Percentiles rank a stretch among this genome's conserved stretches.
Conservation (phyloP, 768 basidiomycete species). For the Trametes cingulata region DNA sequence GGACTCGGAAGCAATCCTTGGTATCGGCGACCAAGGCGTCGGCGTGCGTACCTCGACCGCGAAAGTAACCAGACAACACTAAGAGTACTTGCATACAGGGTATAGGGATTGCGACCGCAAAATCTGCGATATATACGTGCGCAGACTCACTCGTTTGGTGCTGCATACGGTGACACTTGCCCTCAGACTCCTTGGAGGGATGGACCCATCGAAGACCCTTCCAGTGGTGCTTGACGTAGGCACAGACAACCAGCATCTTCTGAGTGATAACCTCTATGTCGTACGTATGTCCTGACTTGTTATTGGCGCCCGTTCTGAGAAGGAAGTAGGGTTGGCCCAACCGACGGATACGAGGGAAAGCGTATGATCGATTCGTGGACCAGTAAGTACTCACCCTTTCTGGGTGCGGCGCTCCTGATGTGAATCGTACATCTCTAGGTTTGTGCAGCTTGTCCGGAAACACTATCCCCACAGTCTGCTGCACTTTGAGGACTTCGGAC, state of each 20-base stretch:
- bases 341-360: conserved; percentile 65
- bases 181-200: conserved; percentile 59
- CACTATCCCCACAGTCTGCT: conserved; percentile 64
- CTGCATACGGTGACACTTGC: not conserved
- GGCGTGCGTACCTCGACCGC: conserved; percentile 42
- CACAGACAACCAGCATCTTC: conserved; percentile 64
- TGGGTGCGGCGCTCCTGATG: not conserved
- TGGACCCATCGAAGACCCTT: conserved; percentile 60
- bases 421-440: conserved; percentile 52
- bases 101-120: conserved; percentile 69
- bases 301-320: not conserved
- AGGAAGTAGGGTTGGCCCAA: conserved; percentile 67
- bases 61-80: not conserved
- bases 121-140: conserved; percentile 76
- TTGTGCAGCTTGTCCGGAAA: conserved; percentile 76
- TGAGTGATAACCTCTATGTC: conserved; percentile 66
- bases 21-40: conserved; percentile 76
- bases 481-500: conserved; percentile 88
- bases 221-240: conserved; percentile 74
- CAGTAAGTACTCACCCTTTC: conserved; percentile 41
- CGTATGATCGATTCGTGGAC: conserved; percentile 79
- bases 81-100: conserved; percentile 27
- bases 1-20: conserved; percentile 84
- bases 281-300: conserved; percentile 33
- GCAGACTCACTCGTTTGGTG: conserved; percentile 18